phyloP scores from a whole-genome alignment of 2,329 filamentous ascomycete species.

The Moelleriella libera region DNA sequence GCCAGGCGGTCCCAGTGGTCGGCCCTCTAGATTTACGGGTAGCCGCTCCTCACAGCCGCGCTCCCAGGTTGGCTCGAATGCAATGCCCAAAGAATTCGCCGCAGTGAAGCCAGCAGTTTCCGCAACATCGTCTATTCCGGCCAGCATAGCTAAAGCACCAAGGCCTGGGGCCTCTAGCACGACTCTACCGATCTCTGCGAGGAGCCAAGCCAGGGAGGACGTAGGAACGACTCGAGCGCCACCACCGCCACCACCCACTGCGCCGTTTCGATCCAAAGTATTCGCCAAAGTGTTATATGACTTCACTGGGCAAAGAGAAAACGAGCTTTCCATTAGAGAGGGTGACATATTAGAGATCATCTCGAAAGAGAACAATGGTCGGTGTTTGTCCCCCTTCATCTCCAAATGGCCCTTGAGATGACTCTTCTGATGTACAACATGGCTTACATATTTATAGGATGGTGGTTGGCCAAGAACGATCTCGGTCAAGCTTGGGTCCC shows the following conservation, averaged over 20 bases:
- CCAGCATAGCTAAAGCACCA: slow-evolving; percentile 1
- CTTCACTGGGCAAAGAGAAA: slow-evolving; percentile 70
- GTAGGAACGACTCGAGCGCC: slow-evolving; percentile 38
- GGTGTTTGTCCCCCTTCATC: slow-evolving; percentile 14
- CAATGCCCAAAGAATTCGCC: slow-evolving; percentile 16
- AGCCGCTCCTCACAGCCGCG: slow-evolving; percentile 30
- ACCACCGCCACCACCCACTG: slow-evolving; percentile 54
- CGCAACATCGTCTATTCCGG: background rate
- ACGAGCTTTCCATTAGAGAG: slow-evolving; percentile 68
- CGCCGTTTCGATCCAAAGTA: slow-evolving; percentile 47
- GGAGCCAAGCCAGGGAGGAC: slow-evolving; percentile 38
- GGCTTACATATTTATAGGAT: slow-evolving; percentile 46
- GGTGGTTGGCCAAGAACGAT: slow-evolving; percentile 80
- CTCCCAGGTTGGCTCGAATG: slow-evolving; percentile 19
- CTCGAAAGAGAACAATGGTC: slow-evolving; percentile 93
- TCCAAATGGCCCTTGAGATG: background rate
- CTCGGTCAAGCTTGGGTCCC: slow-evolving; percentile 81
- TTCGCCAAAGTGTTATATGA: slow-evolving; percentile 88
- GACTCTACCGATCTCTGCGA: slow-evolving; percentile 33
- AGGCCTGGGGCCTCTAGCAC: slow-evolving; percentile 7
- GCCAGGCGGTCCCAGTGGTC: slow-evolving; percentile 73
- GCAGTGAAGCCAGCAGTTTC: slow-evolving; percentile 12
- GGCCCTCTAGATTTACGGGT: slow-evolving; percentile 55
- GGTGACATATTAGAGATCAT: slow-evolving; percentile 78
- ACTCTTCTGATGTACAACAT: background rate